Evolutionary conservation across 257 asterid genomes (phyloP).

Genomic region (Solanum lycopersicoides): DNA sequence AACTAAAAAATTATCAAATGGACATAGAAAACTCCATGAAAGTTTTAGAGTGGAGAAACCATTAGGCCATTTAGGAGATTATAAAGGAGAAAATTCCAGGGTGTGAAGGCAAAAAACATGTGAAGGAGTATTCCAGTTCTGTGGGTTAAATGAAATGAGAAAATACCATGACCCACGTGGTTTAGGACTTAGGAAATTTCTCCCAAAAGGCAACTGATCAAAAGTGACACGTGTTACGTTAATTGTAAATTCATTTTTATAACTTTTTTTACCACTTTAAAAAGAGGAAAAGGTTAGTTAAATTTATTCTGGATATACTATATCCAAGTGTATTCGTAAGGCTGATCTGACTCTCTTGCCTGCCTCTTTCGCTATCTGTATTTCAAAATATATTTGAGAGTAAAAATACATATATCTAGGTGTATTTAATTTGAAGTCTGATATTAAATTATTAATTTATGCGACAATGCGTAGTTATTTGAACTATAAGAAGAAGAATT

Average conservation of each 20-base stretch:
- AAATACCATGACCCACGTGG: too few relatives aligned
- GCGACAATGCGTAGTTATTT: not conserved
- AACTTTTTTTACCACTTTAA: not conserved
- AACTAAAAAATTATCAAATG: too few relatives aligned
- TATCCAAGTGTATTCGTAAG: too few relatives aligned
- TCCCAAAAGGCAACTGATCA: not conserved
- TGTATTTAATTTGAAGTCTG: too few relatives aligned
- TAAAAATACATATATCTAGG: too few relatives aligned
- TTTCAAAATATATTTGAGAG: not conserved
- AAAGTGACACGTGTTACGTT: slow-evolving; percentile 1
- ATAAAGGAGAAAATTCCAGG: not conserved
- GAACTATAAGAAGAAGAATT: too few relatives aligned
- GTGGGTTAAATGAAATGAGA: too few relatives aligned
- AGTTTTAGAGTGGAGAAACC: not conserved
- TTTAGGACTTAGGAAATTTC: not conserved
- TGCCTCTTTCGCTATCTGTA: not conserved
- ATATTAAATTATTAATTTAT: too few relatives aligned
- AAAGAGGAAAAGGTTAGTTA: not conserved
- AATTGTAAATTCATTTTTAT: too few relatives aligned
- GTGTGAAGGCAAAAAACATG: not conserved
- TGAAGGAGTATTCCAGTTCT: not conserved
- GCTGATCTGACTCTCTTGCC: not conserved
- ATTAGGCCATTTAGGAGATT: not conserved
- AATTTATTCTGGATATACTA: not conserved
- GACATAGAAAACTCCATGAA: too few relatives aligned